Evolutionary conservation across 176 grass and related monocot species (phyloP).

Genomic region (Leersia perrieri): DNA sequence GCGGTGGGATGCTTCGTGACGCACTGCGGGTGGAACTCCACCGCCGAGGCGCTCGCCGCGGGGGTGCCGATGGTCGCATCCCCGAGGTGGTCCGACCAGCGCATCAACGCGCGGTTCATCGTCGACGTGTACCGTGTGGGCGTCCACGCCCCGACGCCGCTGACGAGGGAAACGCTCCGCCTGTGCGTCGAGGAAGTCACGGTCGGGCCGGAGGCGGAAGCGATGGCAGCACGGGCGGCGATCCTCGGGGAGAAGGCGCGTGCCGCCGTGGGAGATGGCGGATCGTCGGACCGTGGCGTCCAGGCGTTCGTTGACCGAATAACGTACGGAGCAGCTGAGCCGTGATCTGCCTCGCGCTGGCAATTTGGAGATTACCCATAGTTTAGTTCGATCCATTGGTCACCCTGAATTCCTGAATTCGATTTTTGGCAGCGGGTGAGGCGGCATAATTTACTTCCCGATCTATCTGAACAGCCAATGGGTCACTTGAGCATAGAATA

Average conservation of each 20-base stretch:
- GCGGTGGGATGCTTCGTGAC: slow-evolving; percentile 46
- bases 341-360: not conserved
- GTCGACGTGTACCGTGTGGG: slow-evolving; percentile 39
- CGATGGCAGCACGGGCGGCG: not conserved
- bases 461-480: not conserved
- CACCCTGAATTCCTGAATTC: not conserved
- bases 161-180: slow-evolving; percentile 9
- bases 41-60: slow-evolving; percentile 32
- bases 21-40: slow-evolving; percentile 71
- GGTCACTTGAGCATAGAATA: not conserved
- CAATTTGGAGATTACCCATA: not conserved
- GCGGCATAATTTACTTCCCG: too few relatives aligned
- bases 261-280: slow-evolving; percentile 23
- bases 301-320: slow-evolving; percentile 41
- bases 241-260: slow-evolving; percentile 27
- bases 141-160: slow-evolving; percentile 19
- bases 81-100: slow-evolving; percentile 45
- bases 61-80: slow-evolving; percentile 45
- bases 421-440: too few relatives aligned
- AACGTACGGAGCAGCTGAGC: not conserved
- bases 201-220: slow-evolving; percentile 4
- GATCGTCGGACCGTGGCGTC: slow-evolving; percentile 35
- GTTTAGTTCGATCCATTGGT: not conserved
- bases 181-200: slow-evolving; percentile 46
- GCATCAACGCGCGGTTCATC: slow-evolving; percentile 28